These are phyloP conservation scores for Austropuccinia psidii DNA, from an alignment of 1,284 basidiomycete genomes.

Conservation along the genomic window DNA sequence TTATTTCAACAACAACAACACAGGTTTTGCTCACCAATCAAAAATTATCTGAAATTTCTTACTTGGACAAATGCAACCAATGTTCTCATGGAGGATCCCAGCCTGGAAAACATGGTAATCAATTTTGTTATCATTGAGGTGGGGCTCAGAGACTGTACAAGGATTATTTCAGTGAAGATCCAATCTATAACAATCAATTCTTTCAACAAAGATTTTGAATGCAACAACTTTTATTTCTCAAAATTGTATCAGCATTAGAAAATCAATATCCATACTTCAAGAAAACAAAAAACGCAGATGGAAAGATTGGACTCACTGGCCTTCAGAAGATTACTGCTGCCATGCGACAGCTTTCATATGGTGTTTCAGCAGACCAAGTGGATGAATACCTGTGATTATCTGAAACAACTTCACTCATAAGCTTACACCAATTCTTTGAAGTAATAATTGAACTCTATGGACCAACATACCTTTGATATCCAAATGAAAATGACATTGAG, in stretches of 20 bases:
- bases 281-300: not conserved
- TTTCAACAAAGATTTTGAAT: not conserved
- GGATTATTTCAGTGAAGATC: not conserved
- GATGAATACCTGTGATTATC: not conserved
- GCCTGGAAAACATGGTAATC: too few relatives aligned
- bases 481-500: not conserved
- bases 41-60: too few relatives aligned
- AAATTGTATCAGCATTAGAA: conserved; percentile 1
- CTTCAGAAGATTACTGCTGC: not conserved
- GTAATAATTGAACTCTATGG: not conserved
- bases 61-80: too few relatives aligned
- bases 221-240: not conserved
- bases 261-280: conserved; percentile 2
- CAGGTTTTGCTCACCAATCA: too few relatives aligned
- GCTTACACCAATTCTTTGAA: not conserved
- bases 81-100: too few relatives aligned
- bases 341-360: not conserved
- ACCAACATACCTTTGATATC: not conserved
- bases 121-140: too few relatives aligned
- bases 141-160: too few relatives aligned
- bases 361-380: not conserved
- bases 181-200: not conserved
- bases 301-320: not conserved
- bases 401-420: not conserved
- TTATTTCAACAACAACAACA: too few relatives aligned